Evolutionary conservation across 2,329 filamentous ascomycete species (phyloP).

Genomic region (Rhynchosporium agropyri): DNA sequence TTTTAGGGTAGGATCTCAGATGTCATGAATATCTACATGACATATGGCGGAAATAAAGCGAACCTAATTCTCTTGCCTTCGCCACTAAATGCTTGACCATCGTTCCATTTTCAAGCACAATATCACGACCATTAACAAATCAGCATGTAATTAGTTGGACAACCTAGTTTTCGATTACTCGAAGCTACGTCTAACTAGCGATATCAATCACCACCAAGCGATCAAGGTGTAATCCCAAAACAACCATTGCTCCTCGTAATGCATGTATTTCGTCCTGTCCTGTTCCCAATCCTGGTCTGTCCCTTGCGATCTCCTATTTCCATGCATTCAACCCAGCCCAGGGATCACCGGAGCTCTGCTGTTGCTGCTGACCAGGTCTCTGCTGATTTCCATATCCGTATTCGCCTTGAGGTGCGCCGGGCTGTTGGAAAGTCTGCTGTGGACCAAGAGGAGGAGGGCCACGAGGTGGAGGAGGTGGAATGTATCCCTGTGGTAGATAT

Average conservation of each 20-base stretch:
- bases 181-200: constrained; percentile 8
- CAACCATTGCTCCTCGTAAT: constrained; percentile 24
- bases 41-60: too few species aligned
- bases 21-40: too few species aligned
- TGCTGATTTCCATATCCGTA: constrained; percentile 55
- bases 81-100: neutral
- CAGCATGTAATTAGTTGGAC: neutral
- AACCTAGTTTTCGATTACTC: neutral
- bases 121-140: neutral
- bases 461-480: constrained; percentile 68
- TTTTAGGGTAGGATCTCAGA: too few species aligned
- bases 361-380: constrained; percentile 35
- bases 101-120: neutral
- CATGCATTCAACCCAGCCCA: constrained; percentile 63
- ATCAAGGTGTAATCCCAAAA: constrained; percentile 11
- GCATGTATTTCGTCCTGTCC: constrained; percentile 19
- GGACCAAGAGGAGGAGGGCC: constrained; percentile 58
- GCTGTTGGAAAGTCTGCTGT: constrained; percentile 52
- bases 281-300: neutral
- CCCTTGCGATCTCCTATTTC: constrained; percentile 27
- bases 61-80: too few species aligned
- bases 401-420: constrained; percentile 50
- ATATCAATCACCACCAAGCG: neutral
- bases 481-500: constrained; percentile 62
- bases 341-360: constrained; percentile 53